A percentile compares a stretch with the other conserved stretches of the same genome.
Conservation (phyloP, 768 basidiomycete species). For the Naganishia onofrii region DNA sequence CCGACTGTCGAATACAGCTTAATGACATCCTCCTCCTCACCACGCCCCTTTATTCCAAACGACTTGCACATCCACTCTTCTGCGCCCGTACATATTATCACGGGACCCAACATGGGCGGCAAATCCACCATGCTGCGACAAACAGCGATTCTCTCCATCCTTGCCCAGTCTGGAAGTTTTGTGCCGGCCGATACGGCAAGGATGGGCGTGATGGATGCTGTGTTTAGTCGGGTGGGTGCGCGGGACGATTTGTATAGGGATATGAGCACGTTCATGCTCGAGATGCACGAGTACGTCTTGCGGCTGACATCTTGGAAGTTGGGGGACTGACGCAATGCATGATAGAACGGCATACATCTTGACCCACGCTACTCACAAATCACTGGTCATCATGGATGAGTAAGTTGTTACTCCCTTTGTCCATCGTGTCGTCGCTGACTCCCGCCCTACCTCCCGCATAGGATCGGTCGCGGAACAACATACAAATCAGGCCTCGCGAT, state of each 20-base stretch:
- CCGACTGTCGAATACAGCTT: conserved; percentile 89
- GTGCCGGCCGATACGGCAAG: conserved; percentile 81
- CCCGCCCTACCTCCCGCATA: background rate
- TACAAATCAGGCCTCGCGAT: conserved; percentile 88
- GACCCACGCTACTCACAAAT: conserved; percentile 72
- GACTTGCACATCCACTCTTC: conserved; percentile 63
- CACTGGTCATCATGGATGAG: conserved; percentile 99
- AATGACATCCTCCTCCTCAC: conserved; percentile 58
- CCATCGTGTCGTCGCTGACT: background rate
- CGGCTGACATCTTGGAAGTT: background rate
- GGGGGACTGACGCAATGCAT: background rate
- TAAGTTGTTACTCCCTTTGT: conserved; percentile 24
- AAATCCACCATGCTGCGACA: conserved; percentile 93
- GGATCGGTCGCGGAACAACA: conserved; percentile 90
- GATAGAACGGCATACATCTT: conserved; percentile 85
- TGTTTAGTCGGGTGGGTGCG: conserved; percentile 93
- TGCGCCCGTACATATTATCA: conserved; percentile 75
- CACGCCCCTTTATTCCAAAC: conserved; percentile 79
- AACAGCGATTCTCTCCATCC: conserved; percentile 78
- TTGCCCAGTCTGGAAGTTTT: conserved; percentile 89
- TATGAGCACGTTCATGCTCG: conserved; percentile 84
- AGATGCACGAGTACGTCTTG: conserved; percentile 51
- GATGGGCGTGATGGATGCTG: conserved; percentile 80
- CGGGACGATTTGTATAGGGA: conserved; percentile 92
- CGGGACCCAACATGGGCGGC: conserved; percentile 77